phyloP scores from a whole-genome alignment of 345 rosid species.

The Populus deltoides region DNA sequence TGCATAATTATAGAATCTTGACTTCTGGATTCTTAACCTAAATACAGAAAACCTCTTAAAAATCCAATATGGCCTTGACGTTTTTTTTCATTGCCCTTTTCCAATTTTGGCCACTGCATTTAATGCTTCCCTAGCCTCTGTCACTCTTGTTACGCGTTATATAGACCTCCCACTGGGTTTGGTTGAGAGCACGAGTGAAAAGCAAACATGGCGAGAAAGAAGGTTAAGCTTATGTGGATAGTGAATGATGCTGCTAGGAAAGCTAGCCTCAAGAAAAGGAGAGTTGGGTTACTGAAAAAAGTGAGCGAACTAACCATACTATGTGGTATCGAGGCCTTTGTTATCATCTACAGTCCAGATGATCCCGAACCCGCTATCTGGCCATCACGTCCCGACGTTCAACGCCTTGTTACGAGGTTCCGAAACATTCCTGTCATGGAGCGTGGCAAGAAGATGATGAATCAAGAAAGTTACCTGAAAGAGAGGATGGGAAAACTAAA shows the following conservation, averaged over 20 bases:
- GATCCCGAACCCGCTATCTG: conserved; percentile 37
- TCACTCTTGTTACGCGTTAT: neutral
- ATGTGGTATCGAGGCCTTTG: conserved; percentile 37
- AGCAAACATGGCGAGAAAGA: conserved; percentile 48
- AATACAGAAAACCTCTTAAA: neutral
- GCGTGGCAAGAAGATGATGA: conserved; percentile 27
- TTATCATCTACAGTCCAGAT: conserved; percentile 35
- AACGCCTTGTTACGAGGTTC: conserved; percentile 17
- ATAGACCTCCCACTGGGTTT: neutral
- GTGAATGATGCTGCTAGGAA: conserved; percentile 35
- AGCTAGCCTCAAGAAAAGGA: conserved; percentile 48
- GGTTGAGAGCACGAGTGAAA: neutral
- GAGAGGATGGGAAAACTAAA: conserved; percentile 24
- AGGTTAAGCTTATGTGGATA: conserved; percentile 41
- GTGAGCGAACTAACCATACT: conserved; percentile 42
- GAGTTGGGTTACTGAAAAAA: conserved; percentile 42
- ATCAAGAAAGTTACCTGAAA: conserved; percentile 33
- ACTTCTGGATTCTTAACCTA: conserved; percentile 12
- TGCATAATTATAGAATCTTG: neutral
- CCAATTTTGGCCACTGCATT: neutral
- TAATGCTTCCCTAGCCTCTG: neutral
- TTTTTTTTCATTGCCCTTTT: neutral
- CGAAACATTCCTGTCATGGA: conserved; percentile 27
- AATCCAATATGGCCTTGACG: neutral
- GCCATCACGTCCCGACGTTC: conserved; percentile 28